Base-by-base conservation (phyloP, 768 basidiomycete genomes). In the Dendrothele bispora region DNA sequence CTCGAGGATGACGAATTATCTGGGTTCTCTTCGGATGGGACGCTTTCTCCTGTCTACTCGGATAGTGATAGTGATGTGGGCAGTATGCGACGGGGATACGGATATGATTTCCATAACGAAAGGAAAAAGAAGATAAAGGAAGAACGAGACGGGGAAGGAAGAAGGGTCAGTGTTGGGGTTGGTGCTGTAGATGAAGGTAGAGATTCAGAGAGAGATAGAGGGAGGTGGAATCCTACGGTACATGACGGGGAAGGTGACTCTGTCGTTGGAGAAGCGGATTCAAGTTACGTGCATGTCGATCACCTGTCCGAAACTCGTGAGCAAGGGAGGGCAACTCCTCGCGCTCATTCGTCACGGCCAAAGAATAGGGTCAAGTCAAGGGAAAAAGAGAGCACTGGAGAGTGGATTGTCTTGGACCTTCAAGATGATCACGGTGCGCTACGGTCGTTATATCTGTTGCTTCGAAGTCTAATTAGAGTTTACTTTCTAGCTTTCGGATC, bases 351-450 rank as follows among this genome's bases (percentile, higher is more conserved):
- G n/a, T n/a, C n/a, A n/a, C n/a, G n/a, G n/a, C n/a, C n/a, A n/a
- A n/a, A n/a, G n/a, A n/a, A n/a, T n/a, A n/a, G n/a, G n/a, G n/a
- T n/a, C n/a, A n/a, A n/a, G n/a, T n/a, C n/a, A n/a, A n/a, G n/a
- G n/a, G n/a, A n/a, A n/a, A n/a, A n/a, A n/a, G n/a, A n/a, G n/a
- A 49, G 50, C 8, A 51, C 49, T 15, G 12, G 56, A 51, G 78
- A 80, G 45, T 82, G 73, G 76, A 64, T 82, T 15, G 71, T 76
- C 7, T 61, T 82, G 17, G 80, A 82, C 57, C 58, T 82, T 61
- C 70, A 74, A 50, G 69, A 69, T 47, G 77, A 78, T 43, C 60
- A 62, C 38, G 77, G 77, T 74, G 45, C 36, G 56, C 45, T 21
- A 4, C 1, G 39, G 27, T 27, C 14, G 30, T 39, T 49, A 18